Evolutionary conservation across 129 eudicot genomes (phyloP), one percentile per base, ranked within the genome.

Genomic region (Saussurea involucrata): DNA sequence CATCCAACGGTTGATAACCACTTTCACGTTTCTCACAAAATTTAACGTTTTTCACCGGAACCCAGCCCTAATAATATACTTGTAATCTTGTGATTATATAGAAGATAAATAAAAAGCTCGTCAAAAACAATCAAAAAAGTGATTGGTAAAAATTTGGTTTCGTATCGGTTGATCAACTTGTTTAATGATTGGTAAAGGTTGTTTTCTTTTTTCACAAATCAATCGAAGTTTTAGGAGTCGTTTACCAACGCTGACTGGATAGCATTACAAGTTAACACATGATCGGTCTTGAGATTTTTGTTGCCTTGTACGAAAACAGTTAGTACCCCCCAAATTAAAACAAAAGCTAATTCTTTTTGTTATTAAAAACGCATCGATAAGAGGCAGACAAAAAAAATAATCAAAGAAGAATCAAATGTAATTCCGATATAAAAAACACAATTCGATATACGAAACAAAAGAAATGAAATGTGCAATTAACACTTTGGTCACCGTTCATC

Each of bases 401-500:
- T 37, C 44, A 11, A 37, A 10, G 44, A 37, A 37, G 8, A 8
- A 37, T 37, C 44, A 37, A 49, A 49, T 15, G 1, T 15, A 46
- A 46, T 2, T 3, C 57, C 20, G 5, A 46, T 46, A 46, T 6
- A 17, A 53, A 53, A 53, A 53, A 4, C 22, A 40, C 61, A 53
- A 53, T 17, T 17, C 60, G 22, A 49, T 17, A 49, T 17, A 49
- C 60, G n/a, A 15, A 49, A 17, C 60, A 53, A 3, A 53, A 53
- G 21, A 53, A 53, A 53, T 0, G 8, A 53, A 53, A 4, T 4
- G 61, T 53, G 22, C 22, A 22, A n/a, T 53, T 0, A 4, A 5
- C 61, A 53, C 8, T 7, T 24, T 36, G 11, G 17, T 81, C 71
- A 84, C 12, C 81, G 73, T 78, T 89, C 95, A 75, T 89, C 95